Conservation (phyloP, 768 basidiomycete species). For the Termitomyces titanicus region DNA sequence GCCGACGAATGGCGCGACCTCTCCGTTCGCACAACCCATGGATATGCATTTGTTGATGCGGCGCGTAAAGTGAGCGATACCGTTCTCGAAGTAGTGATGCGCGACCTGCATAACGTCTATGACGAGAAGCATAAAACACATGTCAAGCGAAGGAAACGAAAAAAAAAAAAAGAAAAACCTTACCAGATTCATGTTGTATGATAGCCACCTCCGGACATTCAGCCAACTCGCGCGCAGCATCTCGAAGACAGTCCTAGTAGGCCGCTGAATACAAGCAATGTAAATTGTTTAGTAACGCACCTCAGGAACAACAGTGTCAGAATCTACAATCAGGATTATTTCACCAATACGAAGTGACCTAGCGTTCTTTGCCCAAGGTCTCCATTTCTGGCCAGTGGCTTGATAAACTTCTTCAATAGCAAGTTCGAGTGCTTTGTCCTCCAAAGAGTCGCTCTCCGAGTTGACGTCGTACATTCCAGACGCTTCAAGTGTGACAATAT, state of each 20-base stretch:
- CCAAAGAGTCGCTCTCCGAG: conserved; percentile 45
- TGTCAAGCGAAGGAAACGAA: background rate
- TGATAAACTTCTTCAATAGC: conserved; percentile 72
- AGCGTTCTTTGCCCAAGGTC: conserved; percentile 76
- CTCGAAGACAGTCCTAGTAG: conserved; percentile 81
- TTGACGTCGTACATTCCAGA: conserved; percentile 30
- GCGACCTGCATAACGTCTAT: conserved; percentile 88
- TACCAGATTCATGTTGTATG: conserved; percentile 86
- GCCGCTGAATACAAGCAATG: background rate
- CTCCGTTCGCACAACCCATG: conserved; percentile 77
- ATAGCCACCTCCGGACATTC: conserved; percentile 84
- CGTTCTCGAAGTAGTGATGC: conserved; percentile 88
- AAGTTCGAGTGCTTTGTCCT: conserved; percentile 68
- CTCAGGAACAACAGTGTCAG: conserved; percentile 78
- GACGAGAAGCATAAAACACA: background rate
- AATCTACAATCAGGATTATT: conserved; percentile 78
- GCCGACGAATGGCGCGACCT: conserved; percentile 81
- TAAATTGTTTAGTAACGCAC: conserved; percentile 23
- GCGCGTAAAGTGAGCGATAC: conserved; percentile 83
- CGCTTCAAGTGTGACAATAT: conserved; percentile 43
- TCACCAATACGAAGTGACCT: conserved; percentile 75
- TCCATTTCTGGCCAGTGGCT: conserved; percentile 55
- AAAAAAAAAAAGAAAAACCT: conserved; percentile 12
- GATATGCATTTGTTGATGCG: conserved; percentile 84
- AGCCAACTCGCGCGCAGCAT: conserved; percentile 82